These are phyloP conservation scores for Neurospora discreta DNA, from an alignment of 495 filamentous ascomycete species.

Conservation along the genomic window DNA sequence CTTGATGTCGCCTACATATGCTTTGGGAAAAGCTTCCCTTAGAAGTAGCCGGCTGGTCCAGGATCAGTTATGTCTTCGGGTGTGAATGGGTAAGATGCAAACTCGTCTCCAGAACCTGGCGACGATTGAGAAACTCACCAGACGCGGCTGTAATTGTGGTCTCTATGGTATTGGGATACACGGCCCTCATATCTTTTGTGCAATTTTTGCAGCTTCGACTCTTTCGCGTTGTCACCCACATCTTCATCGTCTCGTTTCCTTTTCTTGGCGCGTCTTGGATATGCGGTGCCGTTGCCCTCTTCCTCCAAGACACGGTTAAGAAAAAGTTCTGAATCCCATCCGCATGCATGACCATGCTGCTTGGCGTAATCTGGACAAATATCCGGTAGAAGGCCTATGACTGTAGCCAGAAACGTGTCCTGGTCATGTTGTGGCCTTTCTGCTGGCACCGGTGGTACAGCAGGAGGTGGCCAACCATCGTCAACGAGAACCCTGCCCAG, in stretches of 20 bases:
- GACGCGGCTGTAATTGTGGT: background rate
- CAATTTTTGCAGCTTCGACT: background rate
- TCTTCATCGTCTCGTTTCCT: constrained; percentile 22
- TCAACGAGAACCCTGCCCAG: background rate
- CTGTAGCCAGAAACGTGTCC: background rate
- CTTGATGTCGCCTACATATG: constrained; percentile 12
- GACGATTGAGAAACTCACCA: background rate
- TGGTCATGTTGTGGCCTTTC: background rate
- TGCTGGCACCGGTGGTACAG: background rate
- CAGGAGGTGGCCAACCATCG: background rate
- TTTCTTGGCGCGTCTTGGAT: constrained; percentile 24
- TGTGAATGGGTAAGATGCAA: background rate
- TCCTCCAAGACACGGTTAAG: constrained; percentile 21
- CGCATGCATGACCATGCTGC: constrained; percentile 2
- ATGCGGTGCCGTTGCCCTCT: constrained; percentile 20
- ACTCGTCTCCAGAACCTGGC: background rate
- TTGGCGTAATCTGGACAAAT: constrained; percentile 25
- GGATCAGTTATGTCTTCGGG: background rate
- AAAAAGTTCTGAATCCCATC: constrained; percentile 9
- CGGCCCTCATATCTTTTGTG: constrained; percentile 3
- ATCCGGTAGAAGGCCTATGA: constrained; percentile 22
- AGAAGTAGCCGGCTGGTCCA: constrained; percentile 14
- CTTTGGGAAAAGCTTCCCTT: constrained; percentile 12
- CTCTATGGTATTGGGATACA: background rate
- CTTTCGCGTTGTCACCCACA: constrained; percentile 6